A percentile compares a stretch with the other conserved stretches of the same genome.
Evolutionary conservation across 2,329 filamentous ascomycete genomes (phyloP).

Genomic region (Plectosphaerella sp.): DNA sequence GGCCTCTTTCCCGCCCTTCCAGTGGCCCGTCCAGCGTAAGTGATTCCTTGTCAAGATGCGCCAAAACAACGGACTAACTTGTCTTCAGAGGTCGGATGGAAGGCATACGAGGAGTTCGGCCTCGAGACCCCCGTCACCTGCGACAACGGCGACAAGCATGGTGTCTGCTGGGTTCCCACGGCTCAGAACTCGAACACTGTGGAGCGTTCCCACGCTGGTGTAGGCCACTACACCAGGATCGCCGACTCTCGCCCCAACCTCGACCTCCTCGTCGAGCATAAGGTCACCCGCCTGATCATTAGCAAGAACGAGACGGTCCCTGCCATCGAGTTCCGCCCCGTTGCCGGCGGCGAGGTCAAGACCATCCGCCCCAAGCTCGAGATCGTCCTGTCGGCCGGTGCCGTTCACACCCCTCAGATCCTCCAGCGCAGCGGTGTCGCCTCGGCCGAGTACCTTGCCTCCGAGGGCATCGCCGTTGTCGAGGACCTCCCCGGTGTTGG

Average conservation of each 20-base stretch:
- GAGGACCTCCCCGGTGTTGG: conserved; percentile 45
- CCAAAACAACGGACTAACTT: conserved; percentile 1
- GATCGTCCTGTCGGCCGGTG: conserved; percentile 44
- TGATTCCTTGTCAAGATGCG: neutral
- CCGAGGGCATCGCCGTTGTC: conserved; percentile 38
- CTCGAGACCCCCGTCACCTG: conserved; percentile 16
- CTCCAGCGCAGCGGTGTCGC: conserved; percentile 48
- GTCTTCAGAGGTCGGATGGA: conserved; percentile 9
- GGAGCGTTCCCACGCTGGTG: conserved; percentile 21
- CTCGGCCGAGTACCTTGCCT: conserved; percentile 31
- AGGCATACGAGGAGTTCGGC: conserved; percentile 18
- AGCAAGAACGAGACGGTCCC: conserved; percentile 4
- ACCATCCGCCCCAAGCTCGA: conserved; percentile 30
- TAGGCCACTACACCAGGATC: conserved; percentile 22
- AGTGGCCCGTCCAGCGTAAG: conserved; percentile 22
- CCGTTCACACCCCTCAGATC: conserved; percentile 46
- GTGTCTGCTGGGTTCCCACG: conserved; percentile 23
- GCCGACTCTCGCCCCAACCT: conserved; percentile 15
- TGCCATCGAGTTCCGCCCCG: conserved; percentile 15
- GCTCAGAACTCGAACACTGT: conserved; percentile 22
- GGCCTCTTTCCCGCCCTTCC: conserved; percentile 23
- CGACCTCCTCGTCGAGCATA: conserved; percentile 21
- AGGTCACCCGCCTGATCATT: conserved; percentile 18
- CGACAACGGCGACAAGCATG: conserved; percentile 22
- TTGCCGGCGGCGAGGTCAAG: conserved; percentile 12